Evolutionary conservation across 2,329 filamentous ascomycete species (phyloP), one percentile per base, ranked within the genome.

Genomic region (Aschersonia sp.): DNA sequence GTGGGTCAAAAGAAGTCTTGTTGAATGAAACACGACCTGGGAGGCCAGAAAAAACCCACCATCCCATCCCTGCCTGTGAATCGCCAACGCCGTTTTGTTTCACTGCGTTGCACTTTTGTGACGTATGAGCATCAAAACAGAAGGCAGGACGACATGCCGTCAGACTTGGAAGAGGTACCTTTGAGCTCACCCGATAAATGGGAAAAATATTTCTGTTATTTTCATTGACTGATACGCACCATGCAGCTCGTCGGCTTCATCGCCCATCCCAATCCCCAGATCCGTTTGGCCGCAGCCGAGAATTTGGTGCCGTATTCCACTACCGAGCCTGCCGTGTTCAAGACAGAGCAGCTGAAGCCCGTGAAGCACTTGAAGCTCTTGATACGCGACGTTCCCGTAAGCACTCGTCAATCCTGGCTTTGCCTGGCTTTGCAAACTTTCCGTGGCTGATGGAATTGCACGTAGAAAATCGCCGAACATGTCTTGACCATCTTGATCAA

Each of bases 401-500:
- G 80, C 66, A 7, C 31, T 28, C 10, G 5, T n/a, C 1, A 31
- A 12, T 43, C 40, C 40, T 12, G 10, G 43, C 3, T 30, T 45
- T 31, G 12, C 9, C 12, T 20, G 20, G 40, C 12, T 43, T 29
- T 20, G 20, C 20, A 20, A 20, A 20, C 20, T 20, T 20, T 20
- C 20, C 20, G 20, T 20, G 20, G 20, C 20, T 20, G 20, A 20
- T 2, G 20, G 20, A 20, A 20, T 20, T 20, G 20, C 20, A 20
- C 20, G 20, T 31, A 94, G 81, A 80, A 84, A 63, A 95, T 96
- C 51, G 85, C 91, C n/a, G 87, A 92, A 62, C 85, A 95, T 78
- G 89, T 85, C 40, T 69, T 96, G 55, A 94, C 82, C 10, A 91
- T 96, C 55, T 81, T 98, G 52, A 78, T 97, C 58, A 96, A 95